Evolutionary conservation across 441 rosid species (phyloP).

Genomic region (Pelargonium fulgidum): DNA sequence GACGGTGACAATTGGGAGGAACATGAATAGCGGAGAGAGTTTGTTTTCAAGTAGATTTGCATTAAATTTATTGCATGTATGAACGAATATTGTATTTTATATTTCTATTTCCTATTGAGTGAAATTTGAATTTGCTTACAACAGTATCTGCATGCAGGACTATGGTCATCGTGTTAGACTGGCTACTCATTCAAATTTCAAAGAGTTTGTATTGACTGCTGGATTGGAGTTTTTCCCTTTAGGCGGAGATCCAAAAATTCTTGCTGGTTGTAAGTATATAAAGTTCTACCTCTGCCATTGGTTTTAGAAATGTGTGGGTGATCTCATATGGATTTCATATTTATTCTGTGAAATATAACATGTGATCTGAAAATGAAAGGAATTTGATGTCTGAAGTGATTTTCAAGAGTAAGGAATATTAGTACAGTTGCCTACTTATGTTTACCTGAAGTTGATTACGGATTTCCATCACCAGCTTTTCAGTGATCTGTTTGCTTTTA

Average conservation of each 20-base stretch:
- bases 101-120: neutral
- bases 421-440: conserved; percentile 7
- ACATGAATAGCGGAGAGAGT: neutral
- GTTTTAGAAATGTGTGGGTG: conserved; percentile 10
- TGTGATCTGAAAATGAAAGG: too few relatives aligned
- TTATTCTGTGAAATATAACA: too few relatives aligned
- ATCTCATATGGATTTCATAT: neutral
- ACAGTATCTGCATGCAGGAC: conserved; percentile 55
- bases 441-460: conserved; percentile 7
- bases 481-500: conserved; percentile 23
- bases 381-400: neutral
- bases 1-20: too few relatives aligned
- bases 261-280: conserved; percentile 88
- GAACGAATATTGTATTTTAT: neutral
- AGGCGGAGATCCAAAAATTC: conserved; percentile 97
- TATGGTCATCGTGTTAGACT: conserved; percentile 97
- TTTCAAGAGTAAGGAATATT: conserved; percentile 6
- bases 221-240: conserved; percentile 93
- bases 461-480: conserved; percentile 20
- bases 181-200: conserved; percentile 95
- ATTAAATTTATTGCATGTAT: neutral
- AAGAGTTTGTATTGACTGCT: conserved; percentile 94
- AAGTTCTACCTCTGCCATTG: conserved; percentile 12
- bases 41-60: neutral
- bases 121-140: conserved; percentile 14